A percentile compares a stretch with the other conserved stretches of the same genome.
phyloP scores from a whole-genome alignment of 192 early-diverging fungal genomes.

The Haplosporangium gracile region DNA sequence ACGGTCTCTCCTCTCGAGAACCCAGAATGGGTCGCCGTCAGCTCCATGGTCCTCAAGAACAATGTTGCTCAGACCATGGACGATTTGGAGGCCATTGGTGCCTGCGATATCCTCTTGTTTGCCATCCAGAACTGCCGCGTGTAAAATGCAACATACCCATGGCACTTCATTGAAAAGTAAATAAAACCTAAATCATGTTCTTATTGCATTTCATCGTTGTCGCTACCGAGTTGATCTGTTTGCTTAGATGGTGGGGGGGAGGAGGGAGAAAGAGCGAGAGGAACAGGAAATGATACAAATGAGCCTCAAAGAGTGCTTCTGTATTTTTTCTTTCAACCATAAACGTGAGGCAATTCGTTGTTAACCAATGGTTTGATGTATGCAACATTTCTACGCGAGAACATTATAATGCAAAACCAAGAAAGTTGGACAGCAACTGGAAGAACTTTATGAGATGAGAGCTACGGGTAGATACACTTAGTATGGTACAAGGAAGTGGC shows the following conservation, averaged over 20 bases:
- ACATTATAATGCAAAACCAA: too few relatives aligned
- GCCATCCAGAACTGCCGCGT: constrained; percentile 85
- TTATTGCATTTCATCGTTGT: too few relatives aligned
- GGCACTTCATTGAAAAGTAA: background rate
- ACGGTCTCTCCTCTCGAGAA: constrained; percentile 90
- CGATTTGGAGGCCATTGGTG: constrained; percentile 84
- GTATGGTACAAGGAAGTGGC: background rate
- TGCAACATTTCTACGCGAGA: too few relatives aligned
- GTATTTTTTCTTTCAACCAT: background rate
- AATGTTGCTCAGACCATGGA: constrained; percentile 92
- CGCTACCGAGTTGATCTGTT: too few relatives aligned
- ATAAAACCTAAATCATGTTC: constrained; percentile 6
- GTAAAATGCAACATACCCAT: constrained; percentile 48
- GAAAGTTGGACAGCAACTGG: too few relatives aligned
- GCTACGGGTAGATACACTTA: background rate
- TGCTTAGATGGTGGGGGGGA: too few relatives aligned
- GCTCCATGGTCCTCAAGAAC: constrained; percentile 89
- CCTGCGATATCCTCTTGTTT: constrained; percentile 91
- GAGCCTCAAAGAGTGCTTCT: too few relatives aligned
- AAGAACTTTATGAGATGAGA: background rate
- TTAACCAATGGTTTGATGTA: too few relatives aligned
- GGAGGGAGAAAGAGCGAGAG: too few relatives aligned
- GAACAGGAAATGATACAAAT: too few relatives aligned
- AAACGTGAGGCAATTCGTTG: background rate
- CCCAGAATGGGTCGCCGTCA: constrained; percentile 90